Evolutionary conservation across 306 rosid genomes (phyloP).

Genomic region (Hylodesmum podocarpum): DNA sequence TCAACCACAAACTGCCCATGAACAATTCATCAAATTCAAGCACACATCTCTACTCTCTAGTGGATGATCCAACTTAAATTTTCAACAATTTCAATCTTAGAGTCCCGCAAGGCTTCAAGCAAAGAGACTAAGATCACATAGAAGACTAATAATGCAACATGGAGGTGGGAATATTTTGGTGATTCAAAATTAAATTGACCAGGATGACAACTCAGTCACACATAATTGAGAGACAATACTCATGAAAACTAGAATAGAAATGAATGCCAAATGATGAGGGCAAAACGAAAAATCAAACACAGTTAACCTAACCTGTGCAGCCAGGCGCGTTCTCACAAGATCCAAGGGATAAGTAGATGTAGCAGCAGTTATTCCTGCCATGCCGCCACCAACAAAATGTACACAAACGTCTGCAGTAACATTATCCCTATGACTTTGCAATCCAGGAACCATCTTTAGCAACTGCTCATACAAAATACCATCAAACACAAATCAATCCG

Average conservation of each 20-base stretch:
- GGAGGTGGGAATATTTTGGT: not conserved
- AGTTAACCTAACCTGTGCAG: slow-evolving; percentile 73
- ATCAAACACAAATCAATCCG: not conserved
- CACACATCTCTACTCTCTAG: not conserved
- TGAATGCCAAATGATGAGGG: not conserved
- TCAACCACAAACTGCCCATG: not conserved
- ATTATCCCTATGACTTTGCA: slow-evolving; percentile 50
- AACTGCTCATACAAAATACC: slow-evolving; percentile 44
- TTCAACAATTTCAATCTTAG: not conserved
- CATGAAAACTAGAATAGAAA: not conserved
- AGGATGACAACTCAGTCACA: not conserved
- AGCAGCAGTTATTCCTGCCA: slow-evolving; percentile 96
- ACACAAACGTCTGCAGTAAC: slow-evolving; percentile 63
- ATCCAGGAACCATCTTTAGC: slow-evolving; percentile 53
- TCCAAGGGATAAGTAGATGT: slow-evolving; percentile 91
- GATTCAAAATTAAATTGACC: slow-evolving; percentile 3
- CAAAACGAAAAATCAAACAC: not conserved
- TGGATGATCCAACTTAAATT: slow-evolving; percentile 7
- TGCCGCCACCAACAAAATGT: slow-evolving; percentile 85
- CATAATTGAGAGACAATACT: not conserved
- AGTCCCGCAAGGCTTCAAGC: not conserved
- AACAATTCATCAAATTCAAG: not conserved
- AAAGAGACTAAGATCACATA: slow-evolving; percentile 4
- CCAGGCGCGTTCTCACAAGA: slow-evolving; percentile 97
- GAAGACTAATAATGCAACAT: slow-evolving; percentile 10